These are phyloP conservation scores for Karstenula rhodostoma DNA, from an alignment of 2,329 filamentous ascomycete genomes.

Conservation along the genomic window DNA sequence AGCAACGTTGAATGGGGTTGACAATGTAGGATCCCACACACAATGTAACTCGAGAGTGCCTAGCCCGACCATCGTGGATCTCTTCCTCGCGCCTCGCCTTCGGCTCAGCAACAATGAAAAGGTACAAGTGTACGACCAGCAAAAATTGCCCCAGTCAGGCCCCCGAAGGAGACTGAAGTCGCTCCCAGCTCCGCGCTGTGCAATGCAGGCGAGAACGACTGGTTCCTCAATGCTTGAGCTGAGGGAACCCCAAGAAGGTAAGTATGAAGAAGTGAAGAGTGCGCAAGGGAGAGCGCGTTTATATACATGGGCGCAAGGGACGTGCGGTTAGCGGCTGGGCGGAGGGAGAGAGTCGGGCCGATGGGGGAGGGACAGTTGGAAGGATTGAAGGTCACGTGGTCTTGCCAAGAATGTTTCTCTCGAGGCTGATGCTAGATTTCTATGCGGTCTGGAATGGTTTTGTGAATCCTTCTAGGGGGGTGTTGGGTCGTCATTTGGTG, in stretches of 20 bases:
- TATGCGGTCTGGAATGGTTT: no score
- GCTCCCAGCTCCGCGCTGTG: constrained; percentile 46
- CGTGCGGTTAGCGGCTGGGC: constrained; percentile 1
- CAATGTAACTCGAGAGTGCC: background rate
- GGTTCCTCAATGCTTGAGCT: constrained; percentile 42
- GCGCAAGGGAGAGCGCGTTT: background rate
- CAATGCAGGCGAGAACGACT: constrained; percentile 45
- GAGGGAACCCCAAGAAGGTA: constrained; percentile 44
- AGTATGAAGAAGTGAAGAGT: constrained; percentile 25
- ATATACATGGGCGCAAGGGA: background rate
- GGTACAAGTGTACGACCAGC: constrained; percentile 26
- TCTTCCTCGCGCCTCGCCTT: constrained; percentile 50
- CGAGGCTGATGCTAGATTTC: no score
- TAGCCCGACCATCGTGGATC: background rate
- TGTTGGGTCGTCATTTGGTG: no score
- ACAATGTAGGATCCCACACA: background rate
- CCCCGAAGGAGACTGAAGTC: constrained; percentile 45
- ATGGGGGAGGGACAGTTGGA: no score
- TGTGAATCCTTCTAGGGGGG: no score
- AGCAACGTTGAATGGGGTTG: background rate
- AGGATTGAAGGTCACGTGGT: no score
- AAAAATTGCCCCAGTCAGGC: constrained; percentile 45
- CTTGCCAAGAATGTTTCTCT: no score
- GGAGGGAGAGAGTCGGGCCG: no score
- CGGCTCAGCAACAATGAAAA: constrained; percentile 51